Conservation (phyloP, 352 stramenopile species). For the Salisapilia sapeloensis region DNA sequence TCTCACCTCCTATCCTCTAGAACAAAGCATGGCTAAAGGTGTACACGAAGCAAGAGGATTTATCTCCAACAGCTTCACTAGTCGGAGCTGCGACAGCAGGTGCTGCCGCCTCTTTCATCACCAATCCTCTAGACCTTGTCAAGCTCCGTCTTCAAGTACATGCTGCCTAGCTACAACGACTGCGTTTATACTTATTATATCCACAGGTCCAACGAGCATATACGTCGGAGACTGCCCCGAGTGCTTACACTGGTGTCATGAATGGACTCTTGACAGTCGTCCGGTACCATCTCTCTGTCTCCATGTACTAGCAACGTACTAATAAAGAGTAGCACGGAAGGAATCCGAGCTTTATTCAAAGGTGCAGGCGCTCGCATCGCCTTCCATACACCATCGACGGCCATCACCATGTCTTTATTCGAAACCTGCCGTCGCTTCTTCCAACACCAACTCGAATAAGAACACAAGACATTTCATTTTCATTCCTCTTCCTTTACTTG, state of each 20-base stretch:
- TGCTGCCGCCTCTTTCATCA: constrained; percentile 88
- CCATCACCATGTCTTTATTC: constrained; percentile 95
- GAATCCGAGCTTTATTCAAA: constrained; percentile 86
- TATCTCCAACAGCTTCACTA: constrained; percentile 46
- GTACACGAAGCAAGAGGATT: constrained; percentile 17
- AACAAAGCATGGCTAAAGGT: constrained; percentile 34
- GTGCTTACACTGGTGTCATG: constrained; percentile 48
- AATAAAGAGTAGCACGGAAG: constrained; percentile 46
- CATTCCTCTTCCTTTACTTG: too few species aligned
- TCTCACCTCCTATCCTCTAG: constrained; percentile 6
- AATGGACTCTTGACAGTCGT: constrained; percentile 80
- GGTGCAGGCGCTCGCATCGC: constrained; percentile 87
- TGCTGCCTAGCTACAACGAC: not conserved
- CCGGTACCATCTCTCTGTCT: constrained; percentile 9
- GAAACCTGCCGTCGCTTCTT: constrained; percentile 76
- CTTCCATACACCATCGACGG: constrained; percentile 92
- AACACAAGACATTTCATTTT: too few species aligned
- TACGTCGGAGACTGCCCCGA: constrained; percentile 8
- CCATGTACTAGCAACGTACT: constrained; percentile 1
- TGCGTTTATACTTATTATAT: constrained; percentile 3
- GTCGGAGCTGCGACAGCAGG: constrained; percentile 67
- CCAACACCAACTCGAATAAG: constrained; percentile 13
- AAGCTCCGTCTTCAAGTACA: constrained; percentile 93
- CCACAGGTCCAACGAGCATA: constrained; percentile 29
- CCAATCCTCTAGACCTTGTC: constrained; percentile 92